phyloP scores from a whole-genome alignment of 192 early-diverging fungal genomes.

The Backusella westeae region DNA sequence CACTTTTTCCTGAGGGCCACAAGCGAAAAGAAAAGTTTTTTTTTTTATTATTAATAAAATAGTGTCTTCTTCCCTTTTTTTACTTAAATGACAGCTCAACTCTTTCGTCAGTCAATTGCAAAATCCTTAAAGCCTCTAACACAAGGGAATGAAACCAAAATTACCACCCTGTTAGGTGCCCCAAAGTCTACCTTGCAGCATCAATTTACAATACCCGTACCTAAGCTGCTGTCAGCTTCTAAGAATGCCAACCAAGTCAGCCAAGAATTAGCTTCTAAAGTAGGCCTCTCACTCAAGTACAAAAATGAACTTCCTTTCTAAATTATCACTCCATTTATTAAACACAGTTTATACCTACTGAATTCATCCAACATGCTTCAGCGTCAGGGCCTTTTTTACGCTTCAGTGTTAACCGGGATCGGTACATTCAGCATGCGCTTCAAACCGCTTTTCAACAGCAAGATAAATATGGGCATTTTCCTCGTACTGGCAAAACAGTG shows the following conservation, averaged over 20 bases:
- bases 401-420: conserved; percentile 56
- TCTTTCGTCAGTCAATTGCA: neutral
- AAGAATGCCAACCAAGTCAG: neutral
- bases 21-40: too few species aligned
- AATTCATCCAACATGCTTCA: conserved; percentile 44
- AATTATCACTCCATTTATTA: neutral
- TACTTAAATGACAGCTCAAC: neutral
- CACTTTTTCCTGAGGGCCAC: too few species aligned
- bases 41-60: too few species aligned
- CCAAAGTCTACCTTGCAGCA: conserved; percentile 19
- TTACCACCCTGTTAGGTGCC: neutral
- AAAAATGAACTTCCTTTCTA: neutral
- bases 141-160: neutral
- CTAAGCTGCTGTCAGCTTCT: conserved; percentile 7
- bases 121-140: neutral
- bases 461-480: conserved; percentile 57
- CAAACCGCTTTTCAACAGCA: conserved; percentile 46
- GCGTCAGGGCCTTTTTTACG: conserved; percentile 65
- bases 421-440: conserved; percentile 51
- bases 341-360: conserved; percentile 43
- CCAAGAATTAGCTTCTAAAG: conserved; percentile 13
- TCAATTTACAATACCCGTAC: conserved; percentile 20
- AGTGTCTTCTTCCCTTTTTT: neutral
- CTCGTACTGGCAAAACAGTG: conserved; percentile 61
- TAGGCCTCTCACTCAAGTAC: neutral